Percentiles rank a stretch among this genome's conserved stretches.
These are phyloP conservation scores for Pyricularia sp. DNA, from an alignment of 2,329 filamentous ascomycete species.

Conservation along the genomic window DNA sequence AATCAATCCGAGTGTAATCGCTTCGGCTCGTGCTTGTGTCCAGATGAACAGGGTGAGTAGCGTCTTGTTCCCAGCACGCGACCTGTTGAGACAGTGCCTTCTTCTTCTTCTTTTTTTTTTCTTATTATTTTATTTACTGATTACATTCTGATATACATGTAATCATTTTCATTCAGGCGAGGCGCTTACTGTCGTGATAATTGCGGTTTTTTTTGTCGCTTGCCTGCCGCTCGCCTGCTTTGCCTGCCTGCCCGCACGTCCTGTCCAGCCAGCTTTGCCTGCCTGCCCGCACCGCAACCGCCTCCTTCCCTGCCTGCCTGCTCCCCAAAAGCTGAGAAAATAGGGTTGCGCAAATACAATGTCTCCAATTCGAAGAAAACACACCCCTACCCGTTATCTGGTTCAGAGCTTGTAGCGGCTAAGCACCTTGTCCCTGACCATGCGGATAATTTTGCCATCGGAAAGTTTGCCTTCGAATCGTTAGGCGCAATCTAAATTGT, in stretches of 20 bases:
- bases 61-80: not conserved
- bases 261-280: no score
- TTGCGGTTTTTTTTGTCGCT: not conserved
- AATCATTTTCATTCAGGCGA: constrained; percentile 2
- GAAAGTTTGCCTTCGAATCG: not conserved
- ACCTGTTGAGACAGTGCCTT: constrained; percentile 1
- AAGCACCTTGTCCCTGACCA: not conserved
- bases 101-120: not conserved
- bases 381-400: not conserved
- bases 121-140: not conserved
- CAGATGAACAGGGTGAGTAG: not conserved
- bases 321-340: not conserved
- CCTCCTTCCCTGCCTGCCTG: no score
- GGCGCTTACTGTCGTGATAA: not conserved
- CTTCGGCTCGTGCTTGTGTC: not conserved
- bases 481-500: not conserved
- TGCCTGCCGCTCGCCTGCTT: not conserved
- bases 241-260: not conserved
- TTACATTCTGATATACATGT: not conserved
- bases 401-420: not conserved
- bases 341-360: not conserved
- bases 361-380: not conserved
- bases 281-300: no score
- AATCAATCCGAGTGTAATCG: not conserved
- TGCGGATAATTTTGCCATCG: not conserved